These are phyloP conservation scores for Aspergillus oerlinghausenensis DNA, from an alignment of 2,329 filamentous ascomycete species.

Conservation along the genomic window DNA sequence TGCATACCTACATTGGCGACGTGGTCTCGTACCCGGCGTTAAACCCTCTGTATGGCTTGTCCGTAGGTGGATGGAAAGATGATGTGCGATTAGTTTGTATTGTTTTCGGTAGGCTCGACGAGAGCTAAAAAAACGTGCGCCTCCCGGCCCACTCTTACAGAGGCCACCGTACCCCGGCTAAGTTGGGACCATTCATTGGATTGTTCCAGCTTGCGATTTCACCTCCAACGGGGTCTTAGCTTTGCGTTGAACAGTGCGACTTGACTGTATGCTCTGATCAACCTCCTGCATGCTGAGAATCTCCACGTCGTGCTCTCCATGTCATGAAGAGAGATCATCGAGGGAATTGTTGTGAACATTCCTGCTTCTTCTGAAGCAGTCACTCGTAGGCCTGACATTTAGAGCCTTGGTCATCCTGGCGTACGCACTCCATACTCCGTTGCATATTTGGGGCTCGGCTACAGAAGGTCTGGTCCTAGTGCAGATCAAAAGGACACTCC, in stretches of 20 bases:
- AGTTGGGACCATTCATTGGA: constrained; percentile 9
- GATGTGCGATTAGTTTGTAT: constrained; percentile 12
- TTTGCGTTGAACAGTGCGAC: background rate
- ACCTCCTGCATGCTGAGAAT: background rate
- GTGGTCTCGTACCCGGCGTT: background rate
- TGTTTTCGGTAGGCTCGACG: constrained; percentile 16
- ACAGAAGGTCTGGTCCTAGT: constrained; percentile 19
- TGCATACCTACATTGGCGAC: background rate
- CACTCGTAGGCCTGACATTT: background rate
- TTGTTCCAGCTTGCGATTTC: background rate
- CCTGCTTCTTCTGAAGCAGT: background rate
- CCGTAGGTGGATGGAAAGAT: constrained; percentile 1
- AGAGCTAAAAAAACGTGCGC: constrained; percentile 17
- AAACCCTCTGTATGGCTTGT: background rate
- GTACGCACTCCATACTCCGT: too few species aligned
- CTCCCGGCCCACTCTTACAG: constrained; percentile 2
- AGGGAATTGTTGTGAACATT: background rate
- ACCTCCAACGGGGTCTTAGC: background rate
- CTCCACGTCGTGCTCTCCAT: background rate
- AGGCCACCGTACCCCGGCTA: background rate
- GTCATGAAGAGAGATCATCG: background rate
- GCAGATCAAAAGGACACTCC: constrained; percentile 22
- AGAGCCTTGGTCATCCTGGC: background rate
- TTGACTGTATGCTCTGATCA: background rate
- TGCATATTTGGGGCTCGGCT: constrained; percentile 12